phyloP scores from a whole-genome alignment of 2,329 filamentous ascomycete genomes.

The Rugonectria rugulosa region DNA sequence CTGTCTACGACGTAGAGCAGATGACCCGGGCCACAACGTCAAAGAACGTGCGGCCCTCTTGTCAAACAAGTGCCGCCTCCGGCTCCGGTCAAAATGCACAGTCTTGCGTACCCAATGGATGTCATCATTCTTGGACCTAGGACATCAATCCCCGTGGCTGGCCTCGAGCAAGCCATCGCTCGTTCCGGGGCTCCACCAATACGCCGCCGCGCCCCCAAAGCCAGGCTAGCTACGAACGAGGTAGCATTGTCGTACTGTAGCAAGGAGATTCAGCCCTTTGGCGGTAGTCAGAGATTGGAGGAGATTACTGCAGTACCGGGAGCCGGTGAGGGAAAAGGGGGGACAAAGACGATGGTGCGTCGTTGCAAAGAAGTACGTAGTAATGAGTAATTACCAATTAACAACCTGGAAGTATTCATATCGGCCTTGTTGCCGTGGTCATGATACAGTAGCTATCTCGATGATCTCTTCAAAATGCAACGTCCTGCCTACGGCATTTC shows the following conservation, averaged over 20 bases:
- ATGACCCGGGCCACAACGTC: conserved; percentile 1
- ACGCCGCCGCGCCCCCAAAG: conserved; percentile 13
- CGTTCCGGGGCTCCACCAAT: conserved; percentile 10
- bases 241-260: no score
- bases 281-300: neutral
- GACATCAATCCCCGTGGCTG: conserved; percentile 12
- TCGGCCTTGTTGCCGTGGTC: no score
- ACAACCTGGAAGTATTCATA: no score
- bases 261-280: conserved; percentile 9
- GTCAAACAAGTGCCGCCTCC: conserved; percentile 10
- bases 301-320: no score
- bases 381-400: no score
- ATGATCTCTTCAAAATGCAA: no score
- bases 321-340: conserved; percentile 1
- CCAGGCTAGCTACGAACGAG: conserved; percentile 14
- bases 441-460: no score
- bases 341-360: neutral
- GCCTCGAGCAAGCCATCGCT: conserved; percentile 18
- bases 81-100: conserved; percentile 4
- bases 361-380: no score
- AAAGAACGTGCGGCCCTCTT: neutral
- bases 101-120: neutral
- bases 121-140: conserved; percentile 17
- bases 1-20: neutral
- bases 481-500: no score